Percentiles rank a stretch among this genome's conserved stretches.
phyloP scores from a whole-genome alignment of 2,329 filamentous ascomycete genomes.

The Aulographum hederae region DNA sequence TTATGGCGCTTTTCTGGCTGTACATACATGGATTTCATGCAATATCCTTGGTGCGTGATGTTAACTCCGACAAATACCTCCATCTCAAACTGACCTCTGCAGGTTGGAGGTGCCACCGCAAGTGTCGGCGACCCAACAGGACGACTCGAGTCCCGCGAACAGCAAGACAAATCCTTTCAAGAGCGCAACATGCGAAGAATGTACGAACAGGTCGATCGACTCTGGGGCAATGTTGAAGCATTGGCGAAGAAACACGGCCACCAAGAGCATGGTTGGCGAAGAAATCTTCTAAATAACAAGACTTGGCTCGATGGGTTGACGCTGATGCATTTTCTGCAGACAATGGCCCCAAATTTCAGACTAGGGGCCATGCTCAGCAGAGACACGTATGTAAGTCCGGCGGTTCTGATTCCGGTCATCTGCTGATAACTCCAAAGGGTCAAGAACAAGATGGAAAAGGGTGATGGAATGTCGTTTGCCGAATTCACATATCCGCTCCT shows the following conservation, averaged over 20 bases:
- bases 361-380: slow-evolving; percentile 75
- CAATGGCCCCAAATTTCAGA: slow-evolving; percentile 55
- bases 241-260: slow-evolving; percentile 46
- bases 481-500: slow-evolving; percentile 89
- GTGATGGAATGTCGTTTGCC: slow-evolving; percentile 83
- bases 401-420: neutral
- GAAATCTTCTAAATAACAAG: no score
- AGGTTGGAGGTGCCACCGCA: slow-evolving; percentile 56
- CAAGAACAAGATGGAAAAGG: slow-evolving; percentile 64
- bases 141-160: slow-evolving; percentile 42
- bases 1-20: slow-evolving; percentile 76
- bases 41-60: slow-evolving; percentile 35
- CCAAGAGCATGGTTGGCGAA: no score
- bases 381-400: slow-evolving; percentile 51
- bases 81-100: slow-evolving; percentile 2
- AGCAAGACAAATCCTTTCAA: slow-evolving; percentile 32
- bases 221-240: slow-evolving; percentile 57
- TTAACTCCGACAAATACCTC: no score
- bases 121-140: slow-evolving; percentile 65
- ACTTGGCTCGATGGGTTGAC: neutral
- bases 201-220: slow-evolving; percentile 47
- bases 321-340: slow-evolving; percentile 49
- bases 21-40: slow-evolving; percentile 57
- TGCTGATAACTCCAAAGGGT: slow-evolving; percentile 31
- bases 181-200: slow-evolving; percentile 49